Conservation (phyloP, 208 protist genomes). For the Porcisia hertigi region DNA sequence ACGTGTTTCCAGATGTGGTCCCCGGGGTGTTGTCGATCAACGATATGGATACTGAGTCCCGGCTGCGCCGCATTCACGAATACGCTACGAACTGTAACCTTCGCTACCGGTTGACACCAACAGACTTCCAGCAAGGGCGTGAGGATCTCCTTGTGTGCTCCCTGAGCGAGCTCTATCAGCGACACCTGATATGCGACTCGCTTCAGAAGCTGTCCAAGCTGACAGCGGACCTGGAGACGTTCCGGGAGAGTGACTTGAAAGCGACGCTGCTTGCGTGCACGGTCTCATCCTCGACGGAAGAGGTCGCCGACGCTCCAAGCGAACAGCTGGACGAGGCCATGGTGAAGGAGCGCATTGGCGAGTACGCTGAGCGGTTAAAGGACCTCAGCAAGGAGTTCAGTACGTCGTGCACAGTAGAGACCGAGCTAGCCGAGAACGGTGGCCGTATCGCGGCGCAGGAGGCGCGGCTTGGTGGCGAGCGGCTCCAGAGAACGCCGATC, state of each 20-base stretch:
- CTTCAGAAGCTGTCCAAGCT: conserved; percentile 7
- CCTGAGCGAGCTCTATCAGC: conserved; percentile 51
- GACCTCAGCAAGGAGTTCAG: conserved; percentile 8
- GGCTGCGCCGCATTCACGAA: conserved; percentile 51
- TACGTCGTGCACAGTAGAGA: conserved; percentile 3
- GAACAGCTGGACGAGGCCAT: conserved; percentile 22
- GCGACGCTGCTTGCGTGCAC: conserved; percentile 8
- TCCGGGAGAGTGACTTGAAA: conserved; percentile 14
- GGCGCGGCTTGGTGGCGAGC: conserved; percentile 43
- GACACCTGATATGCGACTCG: conserved; percentile 23
- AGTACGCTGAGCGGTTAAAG: conserved; percentile 14
- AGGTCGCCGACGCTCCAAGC: background rate
- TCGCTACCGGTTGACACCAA: conserved; percentile 41
- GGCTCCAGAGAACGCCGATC: conserved; percentile 46
- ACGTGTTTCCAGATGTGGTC: conserved; percentile 52
- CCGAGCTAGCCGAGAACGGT: conserved; percentile 7
- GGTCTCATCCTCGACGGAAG: background rate
- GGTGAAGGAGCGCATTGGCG: background rate
- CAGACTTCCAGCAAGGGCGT: conserved; percentile 60
- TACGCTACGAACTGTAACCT: conserved; percentile 44
- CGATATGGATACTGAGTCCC: conserved; percentile 39
- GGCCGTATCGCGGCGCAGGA: conserved; percentile 21
- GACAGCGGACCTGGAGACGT: conserved; percentile 14
- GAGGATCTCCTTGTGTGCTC: conserved; percentile 76
- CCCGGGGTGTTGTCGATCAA: conserved; percentile 23